Conservation (phyloP, 2,329 filamentous ascomycete species). For the Camptophora hylomeconis region DNA sequence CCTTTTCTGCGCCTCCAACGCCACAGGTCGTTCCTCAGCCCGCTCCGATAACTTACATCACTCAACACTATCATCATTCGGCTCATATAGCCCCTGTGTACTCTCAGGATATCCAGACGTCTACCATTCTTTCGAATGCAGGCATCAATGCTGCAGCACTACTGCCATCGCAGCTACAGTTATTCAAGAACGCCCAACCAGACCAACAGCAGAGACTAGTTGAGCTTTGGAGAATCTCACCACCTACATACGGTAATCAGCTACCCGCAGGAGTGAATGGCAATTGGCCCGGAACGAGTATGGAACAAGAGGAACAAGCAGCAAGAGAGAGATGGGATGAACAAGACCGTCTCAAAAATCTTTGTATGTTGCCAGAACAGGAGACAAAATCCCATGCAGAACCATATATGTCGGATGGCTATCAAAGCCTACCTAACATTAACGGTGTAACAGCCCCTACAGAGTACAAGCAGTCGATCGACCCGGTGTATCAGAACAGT, state of each 20-base stretch:
- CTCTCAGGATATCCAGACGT: conserved; percentile 37
- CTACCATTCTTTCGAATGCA: conserved; percentile 33
- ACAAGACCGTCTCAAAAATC: conserved; percentile 36
- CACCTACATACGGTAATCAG: conserved; percentile 48
- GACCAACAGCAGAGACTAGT: conserved; percentile 62
- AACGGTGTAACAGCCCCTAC: conserved; percentile 39
- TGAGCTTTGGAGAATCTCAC: conserved; percentile 74
- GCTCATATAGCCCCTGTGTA: conserved; percentile 46
- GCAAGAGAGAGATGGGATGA: conserved; percentile 47
- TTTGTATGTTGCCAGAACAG: conserved; percentile 8
- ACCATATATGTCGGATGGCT: conserved; percentile 76
- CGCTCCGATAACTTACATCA: conserved; percentile 55
- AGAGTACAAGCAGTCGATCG: conserved; percentile 25
- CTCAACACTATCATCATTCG: conserved; percentile 75
- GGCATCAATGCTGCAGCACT: conserved; percentile 58
- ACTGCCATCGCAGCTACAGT: conserved; percentile 59
- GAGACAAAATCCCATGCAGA: conserved; percentile 44
- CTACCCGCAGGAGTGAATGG: conserved; percentile 43
- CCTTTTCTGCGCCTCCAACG: conserved; percentile 18
- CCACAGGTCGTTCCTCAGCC: conserved; percentile 18
- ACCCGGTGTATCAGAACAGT: conserved; percentile 27
- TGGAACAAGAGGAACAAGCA: conserved; percentile 42
- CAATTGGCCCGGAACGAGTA: conserved; percentile 43
- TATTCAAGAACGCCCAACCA: conserved; percentile 63
- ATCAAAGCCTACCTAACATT: conserved; percentile 54